Conservation (phyloP, 371 early-diverging fungal species). For the Mucor sp. region DNA sequence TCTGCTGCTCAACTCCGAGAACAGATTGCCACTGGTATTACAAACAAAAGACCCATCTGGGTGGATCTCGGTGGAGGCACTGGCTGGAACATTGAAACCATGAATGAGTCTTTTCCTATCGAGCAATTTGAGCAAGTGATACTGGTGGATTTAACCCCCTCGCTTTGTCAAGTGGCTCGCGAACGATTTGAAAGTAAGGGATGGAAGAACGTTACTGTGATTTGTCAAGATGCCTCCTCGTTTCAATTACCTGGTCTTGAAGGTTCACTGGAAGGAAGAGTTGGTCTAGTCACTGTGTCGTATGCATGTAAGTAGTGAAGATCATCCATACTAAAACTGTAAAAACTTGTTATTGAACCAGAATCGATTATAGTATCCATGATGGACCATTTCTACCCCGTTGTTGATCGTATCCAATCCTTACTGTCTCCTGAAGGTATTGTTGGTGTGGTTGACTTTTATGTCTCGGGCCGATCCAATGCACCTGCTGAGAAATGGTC, state of each 20-base stretch:
- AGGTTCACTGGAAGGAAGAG: slow-evolving; percentile 54
- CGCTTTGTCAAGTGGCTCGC: slow-evolving; percentile 78
- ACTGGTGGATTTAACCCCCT: slow-evolving; percentile 84
- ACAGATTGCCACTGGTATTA: slow-evolving; percentile 37
- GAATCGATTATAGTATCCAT: slow-evolving; percentile 60
- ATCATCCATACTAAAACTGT: too few species aligned
- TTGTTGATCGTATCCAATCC: slow-evolving; percentile 69
- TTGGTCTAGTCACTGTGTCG: slow-evolving; percentile 80
- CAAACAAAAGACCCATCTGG: slow-evolving; percentile 60
- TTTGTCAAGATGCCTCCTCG: slow-evolving; percentile 78
- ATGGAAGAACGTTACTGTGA: slow-evolving; percentile 79
- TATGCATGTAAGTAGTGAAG: slow-evolving; percentile 69
- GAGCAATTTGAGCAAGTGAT: slow-evolving; percentile 77
- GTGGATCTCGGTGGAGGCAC: slow-evolving; percentile 89
- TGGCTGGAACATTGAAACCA: slow-evolving; percentile 86
- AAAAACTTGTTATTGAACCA: background rate
- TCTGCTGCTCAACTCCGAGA: slow-evolving; percentile 77
- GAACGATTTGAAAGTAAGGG: slow-evolving; percentile 73
- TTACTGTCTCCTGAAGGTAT: slow-evolving; percentile 73
- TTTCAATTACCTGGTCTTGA: slow-evolving; percentile 66
- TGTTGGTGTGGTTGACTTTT: slow-evolving; percentile 81
- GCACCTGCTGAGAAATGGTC: slow-evolving; percentile 61
- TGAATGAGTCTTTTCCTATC: slow-evolving; percentile 76
- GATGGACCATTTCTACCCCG: slow-evolving; percentile 76
- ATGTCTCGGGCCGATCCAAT: slow-evolving; percentile 63